Conservation (phyloP, 1,284 basidiomycete species). For the Moniliophthora roreri region DNA sequence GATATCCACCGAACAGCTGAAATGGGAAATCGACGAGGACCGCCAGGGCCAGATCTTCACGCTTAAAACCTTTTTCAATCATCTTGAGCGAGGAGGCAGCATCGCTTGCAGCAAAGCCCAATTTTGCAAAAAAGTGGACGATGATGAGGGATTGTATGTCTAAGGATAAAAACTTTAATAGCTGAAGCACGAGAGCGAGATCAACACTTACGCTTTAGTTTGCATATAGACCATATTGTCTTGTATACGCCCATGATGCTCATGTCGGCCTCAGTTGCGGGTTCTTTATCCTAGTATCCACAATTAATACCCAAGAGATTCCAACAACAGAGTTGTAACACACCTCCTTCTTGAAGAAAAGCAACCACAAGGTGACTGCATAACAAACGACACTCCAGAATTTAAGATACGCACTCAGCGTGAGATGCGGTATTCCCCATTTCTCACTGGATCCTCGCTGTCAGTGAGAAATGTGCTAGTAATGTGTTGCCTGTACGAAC, state of each 20-base stretch:
- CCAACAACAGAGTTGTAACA: conserved; percentile 19
- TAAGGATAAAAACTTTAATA: conserved; percentile 30
- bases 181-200: conserved; percentile 1
- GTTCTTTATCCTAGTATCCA: conserved; percentile 64
- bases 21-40: conserved; percentile 98
- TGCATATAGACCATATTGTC: conserved; percentile 93
- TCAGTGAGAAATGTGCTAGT: conserved; percentile 10
- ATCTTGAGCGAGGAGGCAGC: conserved; percentile 92
- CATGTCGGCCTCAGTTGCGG: conserved; percentile 79
- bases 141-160: conserved; percentile 90
- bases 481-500: conserved; percentile 44
- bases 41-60: conserved; percentile 93
- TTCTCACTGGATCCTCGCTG: conserved; percentile 47
- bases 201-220: conserved; percentile 77
- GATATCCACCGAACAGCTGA: conserved; percentile 94
- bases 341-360: conserved; percentile 89
- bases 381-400: conserved; percentile 88
- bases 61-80: conserved; percentile 94
- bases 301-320: background rate
- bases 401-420: conserved; percentile 80
- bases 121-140: conserved; percentile 90
- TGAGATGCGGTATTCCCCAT: conserved; percentile 86
- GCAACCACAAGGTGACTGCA: conserved; percentile 83
- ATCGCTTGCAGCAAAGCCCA: conserved; percentile 96
- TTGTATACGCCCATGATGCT: conserved; percentile 90